Percentiles rank a stretch among this genome's conserved stretches.
Conservation (phyloP, 1,284 basidiomycete species). For the Golubevia sp. region DNA sequence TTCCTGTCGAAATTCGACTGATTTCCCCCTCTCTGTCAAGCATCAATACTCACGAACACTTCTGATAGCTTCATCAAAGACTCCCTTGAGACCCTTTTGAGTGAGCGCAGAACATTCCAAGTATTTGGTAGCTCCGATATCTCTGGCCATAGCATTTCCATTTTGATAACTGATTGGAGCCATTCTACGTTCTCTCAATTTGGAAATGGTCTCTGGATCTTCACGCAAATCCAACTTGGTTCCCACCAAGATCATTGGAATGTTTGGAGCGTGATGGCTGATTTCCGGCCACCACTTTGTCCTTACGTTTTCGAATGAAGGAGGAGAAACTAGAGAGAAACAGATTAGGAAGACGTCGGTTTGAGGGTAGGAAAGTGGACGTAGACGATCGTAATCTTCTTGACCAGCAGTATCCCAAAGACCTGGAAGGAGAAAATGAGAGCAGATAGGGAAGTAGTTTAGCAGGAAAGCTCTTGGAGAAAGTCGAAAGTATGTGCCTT, state of each 20-base stretch:
- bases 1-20: background rate
- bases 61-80: conserved; percentile 58
- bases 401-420: conserved; percentile 57
- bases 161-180: conserved; percentile 88
- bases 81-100: conserved; percentile 73
- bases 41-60: conserved; percentile 28
- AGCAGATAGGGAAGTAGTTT: too few species aligned
- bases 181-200: conserved; percentile 91
- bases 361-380: conserved; percentile 97
- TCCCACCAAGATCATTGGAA: conserved; percentile 89
- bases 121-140: conserved; percentile 89
- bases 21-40: background rate
- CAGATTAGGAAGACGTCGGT: conserved; percentile 99
- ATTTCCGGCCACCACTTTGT: conserved; percentile 99
- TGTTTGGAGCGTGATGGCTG: conserved; percentile 91
- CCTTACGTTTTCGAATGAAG: conserved; percentile 96
- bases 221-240: conserved; percentile 98
- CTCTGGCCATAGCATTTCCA: conserved; percentile 86
- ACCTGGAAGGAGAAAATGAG: conserved; percentile 7
- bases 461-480: too few species aligned
- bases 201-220: conserved; percentile 86
- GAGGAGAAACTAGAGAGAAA: conserved; percentile 95
- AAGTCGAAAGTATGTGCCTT: too few species aligned
- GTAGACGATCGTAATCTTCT: conserved; percentile 89
- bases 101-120: conserved; percentile 96